Evolutionary conservation across 2,329 filamentous ascomycete species (phyloP), one percentile per base, ranked within the genome.

Genomic region (Aureobasidium melanogenum): DNA sequence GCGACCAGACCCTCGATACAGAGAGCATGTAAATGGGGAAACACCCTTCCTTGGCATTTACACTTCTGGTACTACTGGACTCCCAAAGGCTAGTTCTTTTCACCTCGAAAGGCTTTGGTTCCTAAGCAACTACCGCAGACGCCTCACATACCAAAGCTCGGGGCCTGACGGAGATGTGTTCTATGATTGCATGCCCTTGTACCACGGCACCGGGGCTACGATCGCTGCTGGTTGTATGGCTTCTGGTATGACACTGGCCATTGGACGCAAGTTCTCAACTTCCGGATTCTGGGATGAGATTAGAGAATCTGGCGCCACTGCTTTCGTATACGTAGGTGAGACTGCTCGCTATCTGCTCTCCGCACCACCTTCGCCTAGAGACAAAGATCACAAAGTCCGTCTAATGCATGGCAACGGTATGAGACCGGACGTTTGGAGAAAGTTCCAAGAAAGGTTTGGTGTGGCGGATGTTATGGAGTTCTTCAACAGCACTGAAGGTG

Each of bases 241-340:
- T 5, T 74, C 73, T 4, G 82, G 84, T 2, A 64, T 80, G 10
- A 85, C 84, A 0, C 73, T 87, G 36, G 87, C 84, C 68, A 80
- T 88, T 39, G 84, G 83, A 22, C 82, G 81, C 59, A 84, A 81
- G 69, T 92, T 92, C 76, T 88, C 84, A 63, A 84, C 82, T 1
- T 81, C 83, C 0, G 79, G 79, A 19, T 91, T 92, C 77, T 91
- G 88, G 88, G 73, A 75, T 34, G 88, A 92, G 64, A 78, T 91
- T 22, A 82, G 85, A 48, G 86, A 86, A 62, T 86, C 84, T 0
- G 74, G 80, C 15, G 83, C 88, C 0, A 91, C 87, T 0, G 82
- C 83, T 68, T 88, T 91, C 66, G 83, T 88, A 19, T 92, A 92
- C 68, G 88, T 92, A 2, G 88, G 88, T 67, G 88, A 92, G 71